Base-by-base conservation (phyloP, 2,329 filamentous ascomycete species). In the Ampelomyces quisqualis region DNA sequence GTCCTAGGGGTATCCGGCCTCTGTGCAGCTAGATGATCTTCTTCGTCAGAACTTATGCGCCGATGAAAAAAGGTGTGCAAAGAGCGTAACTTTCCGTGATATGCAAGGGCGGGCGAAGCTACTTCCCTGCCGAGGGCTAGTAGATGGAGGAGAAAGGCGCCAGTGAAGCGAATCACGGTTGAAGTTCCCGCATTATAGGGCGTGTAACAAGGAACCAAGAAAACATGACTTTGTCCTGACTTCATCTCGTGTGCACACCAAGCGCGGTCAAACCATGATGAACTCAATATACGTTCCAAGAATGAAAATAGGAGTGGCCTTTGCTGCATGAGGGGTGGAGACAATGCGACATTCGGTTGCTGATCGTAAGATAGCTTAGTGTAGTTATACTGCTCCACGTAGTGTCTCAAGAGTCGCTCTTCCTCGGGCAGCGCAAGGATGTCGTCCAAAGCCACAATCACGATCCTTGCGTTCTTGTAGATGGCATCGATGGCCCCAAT, bases 231-330 rank as follows among this genome's bases (percentile, higher is more conserved):
- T 29, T 62, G 60, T 5, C 64, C 69, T 31, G 72, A 55, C 18
- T 63, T 55, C 68, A 74, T 70, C 53, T 74, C 71, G 42, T 72
- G 69, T 33, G 64, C 53, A 41, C 71, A 74, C 71, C 71, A 74
- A 7, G 71, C 71, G 27, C 71, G 58, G 34, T 66, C 64, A 47
- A 73, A 73, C 68, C 69, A 74, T 2, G 62, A 64, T 8, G 71
- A 73, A 22, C 55, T 57, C 14, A 73, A 49, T 5, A 73, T 41
- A 43, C 59, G 69, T 56, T 54, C 64, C 43, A 56, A 60, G 40
- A 57, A 70, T 28, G 54, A 49, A 26, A 43, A 42, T 23, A 66
- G 48, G 1, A 48, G 18, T 13, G 49, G 38, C 10, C 58, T 49
- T 22, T 55, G 51, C 19, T 57, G 53, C 62, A 67, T 62, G 24